Evolutionary conservation across 2,329 filamentous ascomycete species (phyloP).

Genomic region (Paraphaeosphaeria sporulosa): DNA sequence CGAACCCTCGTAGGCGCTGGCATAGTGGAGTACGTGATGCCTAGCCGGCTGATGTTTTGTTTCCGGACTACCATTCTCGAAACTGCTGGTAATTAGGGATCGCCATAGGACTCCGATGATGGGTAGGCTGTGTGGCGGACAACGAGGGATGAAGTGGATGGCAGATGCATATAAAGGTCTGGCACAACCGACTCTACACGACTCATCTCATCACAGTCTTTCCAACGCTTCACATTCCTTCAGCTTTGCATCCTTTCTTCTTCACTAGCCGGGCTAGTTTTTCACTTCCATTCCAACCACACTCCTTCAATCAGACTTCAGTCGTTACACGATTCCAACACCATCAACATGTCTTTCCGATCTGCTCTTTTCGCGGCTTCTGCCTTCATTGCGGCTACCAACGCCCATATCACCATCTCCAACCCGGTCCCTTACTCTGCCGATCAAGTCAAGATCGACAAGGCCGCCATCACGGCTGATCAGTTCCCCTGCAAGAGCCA

Average conservation of each 20-base stretch:
- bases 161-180: slow-evolving; percentile 34
- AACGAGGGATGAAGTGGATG: neutral
- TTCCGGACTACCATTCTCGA: slow-evolving; percentile 31
- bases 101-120: slow-evolving; percentile 19
- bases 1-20: slow-evolving; percentile 32
- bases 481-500: slow-evolving; percentile 76
- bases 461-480: slow-evolving; percentile 66
- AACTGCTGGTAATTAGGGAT: slow-evolving; percentile 42
- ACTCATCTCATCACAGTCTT: slow-evolving; percentile 33
- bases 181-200: slow-evolving; percentile 18
- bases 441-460: slow-evolving; percentile 58
- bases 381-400: slow-evolving; percentile 63
- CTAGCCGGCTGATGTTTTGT: slow-evolving; percentile 35
- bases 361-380: slow-evolving; percentile 58
- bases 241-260: slow-evolving; percentile 26
- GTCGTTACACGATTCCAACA: slow-evolving; percentile 26
- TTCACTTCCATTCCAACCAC: slow-evolving; percentile 25
- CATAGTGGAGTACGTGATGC: slow-evolving; percentile 31
- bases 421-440: slow-evolving; percentile 69
- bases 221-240: slow-evolving; percentile 24
- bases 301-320: slow-evolving; percentile 22
- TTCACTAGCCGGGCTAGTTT: slow-evolving; percentile 44
- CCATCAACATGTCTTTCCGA: slow-evolving; percentile 59
- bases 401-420: slow-evolving; percentile 79
- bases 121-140: slow-evolving; percentile 20